Base-by-base conservation (phyloP, 768 basidiomycete genomes). In the Hortiboletus flavorubellus region DNA sequence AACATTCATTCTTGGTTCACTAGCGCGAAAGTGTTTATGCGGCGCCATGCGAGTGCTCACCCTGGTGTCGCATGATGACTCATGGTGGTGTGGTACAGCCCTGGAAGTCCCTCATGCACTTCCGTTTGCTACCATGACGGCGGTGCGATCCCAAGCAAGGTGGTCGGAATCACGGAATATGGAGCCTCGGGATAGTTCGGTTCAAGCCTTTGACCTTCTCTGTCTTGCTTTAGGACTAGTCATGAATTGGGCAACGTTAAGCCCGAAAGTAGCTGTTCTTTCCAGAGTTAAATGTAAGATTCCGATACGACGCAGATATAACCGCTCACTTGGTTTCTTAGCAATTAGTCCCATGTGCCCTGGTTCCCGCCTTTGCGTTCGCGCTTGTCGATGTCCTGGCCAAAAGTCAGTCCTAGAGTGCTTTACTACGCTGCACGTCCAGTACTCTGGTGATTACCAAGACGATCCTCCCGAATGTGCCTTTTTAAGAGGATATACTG, bases 171-270 rank as follows among this genome's bases (percentile, higher is more conserved):
- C 49, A 4, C 46, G 37, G 3, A 48, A 23, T 11, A 33, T 2
- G 1, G 66, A 55, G n/a, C 35, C 58, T 46, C 54, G 23, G 15
- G 16, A 42, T 18, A 34, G 46, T 52, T 63, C 70, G 0, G 72
- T 76, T 5, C 75, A 79, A 38, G 72, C 78, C 4, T 74, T 89
- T n/a, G 91, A 93, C 64, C 76, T 79, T 34, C 73, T 91, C 5
- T 92, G 89, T 67, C 83, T 93, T 29, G 80, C 84, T 7, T 77
- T 93, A 6, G 91, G 85, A 1, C 72, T 92, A 10, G 72, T 92
- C 39, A 89, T 89, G 49, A 92, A 91, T 67, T 73, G 92, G 41
- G 82, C 89, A 0, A 87, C 91, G 63, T 73, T 73, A 6, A 72
- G 77, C n/a, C 75, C 77, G 0, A 73, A 70, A n/a, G 76, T 78